phyloP scores from a whole-genome alignment of 1,139 yeast genomes.

The Entelexis paramagnoliae region DNA sequence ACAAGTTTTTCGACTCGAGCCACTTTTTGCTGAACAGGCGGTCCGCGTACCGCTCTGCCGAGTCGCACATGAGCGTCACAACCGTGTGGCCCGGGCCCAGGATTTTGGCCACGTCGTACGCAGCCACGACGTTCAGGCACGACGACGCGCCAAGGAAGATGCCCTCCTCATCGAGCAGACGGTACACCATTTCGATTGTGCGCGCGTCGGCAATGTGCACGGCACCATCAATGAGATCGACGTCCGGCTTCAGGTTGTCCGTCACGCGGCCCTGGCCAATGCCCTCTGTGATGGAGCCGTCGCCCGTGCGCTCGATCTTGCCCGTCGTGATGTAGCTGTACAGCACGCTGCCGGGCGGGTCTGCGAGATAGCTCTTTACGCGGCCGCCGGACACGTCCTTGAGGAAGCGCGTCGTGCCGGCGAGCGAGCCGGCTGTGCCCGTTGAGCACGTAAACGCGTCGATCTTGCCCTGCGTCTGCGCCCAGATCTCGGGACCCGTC shows the following conservation, averaged over 20 bases:
- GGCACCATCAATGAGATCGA: conserved; percentile 65
- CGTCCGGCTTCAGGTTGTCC: conserved; percentile 62
- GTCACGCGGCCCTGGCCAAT: conserved; percentile 93
- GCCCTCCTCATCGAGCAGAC: conserved; percentile 80
- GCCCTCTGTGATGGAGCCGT: conserved; percentile 87
- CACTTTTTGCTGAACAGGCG: conserved; percentile 67
- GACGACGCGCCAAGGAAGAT: conserved; percentile 83
- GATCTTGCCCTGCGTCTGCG: conserved; percentile 69
- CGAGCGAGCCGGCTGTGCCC: conserved; percentile 87
- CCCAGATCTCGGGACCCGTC: conserved; percentile 90
- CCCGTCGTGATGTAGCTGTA: conserved; percentile 64
- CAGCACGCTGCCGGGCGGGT: conserved; percentile 86
- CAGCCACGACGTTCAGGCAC: conserved; percentile 75
- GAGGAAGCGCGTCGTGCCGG: conserved; percentile 68
- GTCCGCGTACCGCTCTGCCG: conserved; percentile 80
- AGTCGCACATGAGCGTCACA: conserved; percentile 76
- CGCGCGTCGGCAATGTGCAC: conserved; percentile 61
- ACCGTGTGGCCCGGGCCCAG: conserved; percentile 75
- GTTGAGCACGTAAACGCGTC: conserved; percentile 83
- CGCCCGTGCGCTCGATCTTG: conserved; percentile 48
- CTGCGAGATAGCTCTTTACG: conserved; percentile 63
- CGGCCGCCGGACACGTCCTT: conserved; percentile 52
- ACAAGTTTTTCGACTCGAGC: conserved; percentile 61
- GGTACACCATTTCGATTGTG: conserved; percentile 69
- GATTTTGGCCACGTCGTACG: conserved; percentile 57